Evolutionary conservation across 257 asterid species (phyloP).

Genomic region (Striga asiatica): DNA sequence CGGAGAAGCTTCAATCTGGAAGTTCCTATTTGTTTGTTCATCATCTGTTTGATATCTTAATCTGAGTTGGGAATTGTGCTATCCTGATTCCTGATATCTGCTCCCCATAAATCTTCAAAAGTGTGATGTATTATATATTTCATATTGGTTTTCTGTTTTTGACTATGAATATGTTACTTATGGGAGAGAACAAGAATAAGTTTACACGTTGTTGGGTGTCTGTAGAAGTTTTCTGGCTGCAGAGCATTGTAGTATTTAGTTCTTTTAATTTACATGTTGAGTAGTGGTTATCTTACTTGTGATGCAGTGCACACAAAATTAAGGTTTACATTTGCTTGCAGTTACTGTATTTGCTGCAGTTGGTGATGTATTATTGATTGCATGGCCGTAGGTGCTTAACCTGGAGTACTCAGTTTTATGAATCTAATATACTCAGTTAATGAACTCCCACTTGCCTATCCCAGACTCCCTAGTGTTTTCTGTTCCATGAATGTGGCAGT

Average conservation of each 20-base stretch:
- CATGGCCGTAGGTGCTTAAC: too few relatives aligned
- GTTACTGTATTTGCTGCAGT: too few relatives aligned
- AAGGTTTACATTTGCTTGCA: too few relatives aligned
- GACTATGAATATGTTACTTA: not conserved
- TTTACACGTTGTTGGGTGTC: not conserved
- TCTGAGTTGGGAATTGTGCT: conserved; percentile 7
- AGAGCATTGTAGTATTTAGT: not conserved
- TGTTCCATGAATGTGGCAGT: too few relatives aligned
- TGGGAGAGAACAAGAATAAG: not conserved
- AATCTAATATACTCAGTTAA: too few relatives aligned
- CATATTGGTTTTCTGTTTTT: not conserved
- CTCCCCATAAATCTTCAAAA: conserved; percentile 9
- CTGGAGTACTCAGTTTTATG: too few relatives aligned
- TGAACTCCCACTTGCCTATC: too few relatives aligned
- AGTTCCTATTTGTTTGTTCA: not conserved
- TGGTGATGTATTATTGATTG: too few relatives aligned
- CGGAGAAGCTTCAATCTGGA: conserved; percentile 36
- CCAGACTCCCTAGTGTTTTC: too few relatives aligned
- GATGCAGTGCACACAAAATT: too few relatives aligned
- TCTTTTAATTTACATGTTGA: too few relatives aligned
- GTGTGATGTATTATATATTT: conserved; percentile 10
- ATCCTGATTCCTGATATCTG: not conserved
- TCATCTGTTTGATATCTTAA: not conserved
- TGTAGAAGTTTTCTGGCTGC: not conserved
- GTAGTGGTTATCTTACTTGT: too few relatives aligned